Evolutionary conservation across 768 basidiomycete genomes (phyloP), one percentile per base, ranked within the genome.

Genomic region (Mycena galericulata): DNA sequence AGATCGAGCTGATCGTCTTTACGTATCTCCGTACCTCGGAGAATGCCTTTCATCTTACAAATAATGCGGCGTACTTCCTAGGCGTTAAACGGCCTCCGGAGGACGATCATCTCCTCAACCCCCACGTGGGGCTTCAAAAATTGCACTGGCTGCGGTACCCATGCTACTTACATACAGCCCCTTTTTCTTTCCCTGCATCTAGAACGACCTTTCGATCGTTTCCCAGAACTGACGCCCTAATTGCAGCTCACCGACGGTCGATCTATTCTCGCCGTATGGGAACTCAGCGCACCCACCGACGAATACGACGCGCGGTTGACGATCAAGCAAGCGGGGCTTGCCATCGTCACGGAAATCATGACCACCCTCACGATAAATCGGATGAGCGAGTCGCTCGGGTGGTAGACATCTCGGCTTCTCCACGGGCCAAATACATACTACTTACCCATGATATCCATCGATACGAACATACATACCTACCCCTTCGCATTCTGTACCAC

Each of bases 291-390:
- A 9, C 86, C 89, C 18, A 82, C 84, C 43, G 87, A 88, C 65
- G 83, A 88, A 18, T 88, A 85, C 77, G 80, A 84, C 67, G 92
- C 92, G 6, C 83, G 84, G 55, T 79, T 94, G 55, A 88, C 85
- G 20, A 81, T 95, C 74, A 86, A 81, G 70, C 82, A 86, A 15
- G 78, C 86, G 32, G 90, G 87, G 46, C 84, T 94, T 60, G 78
- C 85, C 26, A 75, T 92, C 66, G 84, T 92, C 63, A 95, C 93
- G 11, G 93, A 95, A 77, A 88, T 95, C 71, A 77, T 94, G 72
- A 91, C 93, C 12, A 92, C 91, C 4, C 86, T 95, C 62, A 84
- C 86, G 55, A 82, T 95, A 55, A 92, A 92, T 75, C 89, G 91
- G 34, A 92, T 94, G 84, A 86, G 91, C 29, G 83, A 85, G 66